These are phyloP conservation scores for Neonectria hederae DNA, from an alignment of 2,329 filamentous ascomycete genomes.

Conservation along the genomic window DNA sequence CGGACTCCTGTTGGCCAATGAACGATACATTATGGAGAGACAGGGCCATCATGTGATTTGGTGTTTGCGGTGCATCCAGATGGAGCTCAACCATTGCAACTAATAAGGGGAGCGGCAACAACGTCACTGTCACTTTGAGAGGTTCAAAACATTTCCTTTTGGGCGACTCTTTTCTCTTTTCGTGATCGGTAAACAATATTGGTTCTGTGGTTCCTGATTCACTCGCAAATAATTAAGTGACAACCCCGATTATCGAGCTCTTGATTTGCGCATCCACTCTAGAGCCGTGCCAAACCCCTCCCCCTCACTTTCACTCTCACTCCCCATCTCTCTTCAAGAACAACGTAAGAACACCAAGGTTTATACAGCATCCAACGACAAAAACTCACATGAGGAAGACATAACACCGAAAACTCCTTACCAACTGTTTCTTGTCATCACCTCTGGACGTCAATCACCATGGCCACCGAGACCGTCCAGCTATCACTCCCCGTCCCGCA, in stretches of 20 bases:
- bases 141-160: neutral
- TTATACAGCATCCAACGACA: neutral
- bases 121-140: neutral
- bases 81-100: conserved; percentile 2
- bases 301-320: conserved; percentile 7
- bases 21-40: neutral
- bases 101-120: neutral
- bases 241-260: neutral
- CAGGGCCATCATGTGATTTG: conserved; percentile 36
- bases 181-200: neutral
- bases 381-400: neutral
- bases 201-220: neutral
- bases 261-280: conserved; percentile 3
- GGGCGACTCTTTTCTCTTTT: neutral
- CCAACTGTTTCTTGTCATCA: no score
- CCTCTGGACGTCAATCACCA: conserved; percentile 14
- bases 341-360: neutral
- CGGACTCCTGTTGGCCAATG: conserved; percentile 17
- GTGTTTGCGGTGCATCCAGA: neutral
- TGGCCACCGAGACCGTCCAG: conserved; percentile 47
- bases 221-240: neutral
- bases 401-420: neutral
- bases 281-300: neutral
- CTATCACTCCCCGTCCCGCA: conserved; percentile 69
- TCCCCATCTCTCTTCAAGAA: neutral